These are phyloP conservation scores for Pyrenophora seminiperda DNA, from an alignment of 2,329 filamentous ascomycete species.

Conservation along the genomic window DNA sequence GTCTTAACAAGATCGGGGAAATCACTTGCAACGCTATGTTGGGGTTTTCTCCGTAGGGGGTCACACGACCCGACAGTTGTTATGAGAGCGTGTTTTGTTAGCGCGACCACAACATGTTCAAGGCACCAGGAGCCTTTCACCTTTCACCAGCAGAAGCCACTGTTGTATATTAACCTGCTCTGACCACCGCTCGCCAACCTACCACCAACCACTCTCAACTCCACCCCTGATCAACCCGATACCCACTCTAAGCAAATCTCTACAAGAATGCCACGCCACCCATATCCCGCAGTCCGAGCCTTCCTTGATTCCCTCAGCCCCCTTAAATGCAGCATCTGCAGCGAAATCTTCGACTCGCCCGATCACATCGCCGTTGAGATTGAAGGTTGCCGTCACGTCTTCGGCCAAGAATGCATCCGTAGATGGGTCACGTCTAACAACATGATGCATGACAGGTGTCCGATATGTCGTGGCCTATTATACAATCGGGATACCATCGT, in stretches of 20 bases:
- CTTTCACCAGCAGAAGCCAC: too few relatives aligned
- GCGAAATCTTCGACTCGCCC: background rate
- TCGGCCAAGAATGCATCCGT: conserved; percentile 1
- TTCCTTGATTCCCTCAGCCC: background rate
- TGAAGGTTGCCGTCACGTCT: conserved; percentile 4
- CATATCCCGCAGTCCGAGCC: background rate
- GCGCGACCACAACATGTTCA: too few relatives aligned
- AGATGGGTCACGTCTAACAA: conserved; percentile 1
- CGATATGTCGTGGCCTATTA: conserved; percentile 3
- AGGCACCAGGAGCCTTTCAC: too few relatives aligned
- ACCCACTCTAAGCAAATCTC: background rate
- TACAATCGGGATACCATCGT: background rate
- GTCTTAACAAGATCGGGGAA: too few relatives aligned
- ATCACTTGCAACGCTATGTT: too few relatives aligned
- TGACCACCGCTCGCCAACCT: too few relatives aligned
- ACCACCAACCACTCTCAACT: background rate
- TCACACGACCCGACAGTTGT: too few relatives aligned
- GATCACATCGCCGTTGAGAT: background rate
- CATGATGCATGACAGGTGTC: background rate
- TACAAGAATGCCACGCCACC: background rate
- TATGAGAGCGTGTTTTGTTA: too few relatives aligned
- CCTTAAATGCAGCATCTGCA: conserved; percentile 7
- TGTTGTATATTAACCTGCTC: too few relatives aligned
- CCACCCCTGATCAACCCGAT: background rate
- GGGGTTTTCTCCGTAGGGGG: too few relatives aligned